phyloP scores from a whole-genome alignment of 768 basidiomycete species.

The Macrocybe gigantea region DNA sequence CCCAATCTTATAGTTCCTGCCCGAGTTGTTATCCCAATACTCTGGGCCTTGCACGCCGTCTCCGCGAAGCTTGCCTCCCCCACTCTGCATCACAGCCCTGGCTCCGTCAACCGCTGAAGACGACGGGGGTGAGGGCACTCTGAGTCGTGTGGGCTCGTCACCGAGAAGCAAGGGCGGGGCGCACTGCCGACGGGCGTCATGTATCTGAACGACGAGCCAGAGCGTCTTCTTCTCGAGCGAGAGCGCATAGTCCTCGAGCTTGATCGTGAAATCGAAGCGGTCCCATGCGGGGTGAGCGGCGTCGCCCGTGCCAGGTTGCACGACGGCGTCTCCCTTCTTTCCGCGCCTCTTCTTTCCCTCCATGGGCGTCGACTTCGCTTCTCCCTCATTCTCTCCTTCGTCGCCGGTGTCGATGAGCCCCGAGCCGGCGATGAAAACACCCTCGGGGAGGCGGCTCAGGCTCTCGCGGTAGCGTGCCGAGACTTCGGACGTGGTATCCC shows the following conservation, averaged over 20 bases:
- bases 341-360: no score
- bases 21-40: constrained; percentile 92
- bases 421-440: constrained; percentile 6
- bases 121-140: background rate
- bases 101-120: background rate
- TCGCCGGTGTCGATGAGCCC: constrained; percentile 1
- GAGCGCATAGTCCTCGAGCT: constrained; percentile 64
- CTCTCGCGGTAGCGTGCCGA: constrained; percentile 41
- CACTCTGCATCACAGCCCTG: constrained; percentile 6
- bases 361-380: background rate
- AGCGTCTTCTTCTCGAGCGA: constrained; percentile 46
- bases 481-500: constrained; percentile 92
- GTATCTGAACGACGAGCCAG: constrained; percentile 59
- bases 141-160: no score
- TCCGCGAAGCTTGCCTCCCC: constrained; percentile 1
- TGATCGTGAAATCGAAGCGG: constrained; percentile 54
- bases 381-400: background rate
- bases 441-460: constrained; percentile 27
- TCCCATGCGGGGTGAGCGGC: constrained; percentile 40
- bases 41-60: constrained; percentile 48
- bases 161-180: no score
- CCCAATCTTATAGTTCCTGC: constrained; percentile 68
- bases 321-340: no score
- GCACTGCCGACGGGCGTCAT: constrained; percentile 5
- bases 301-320: background rate